Conservation (phyloP, 2,329 filamentous ascomycete species). For the Didymella keratinophila region DNA sequence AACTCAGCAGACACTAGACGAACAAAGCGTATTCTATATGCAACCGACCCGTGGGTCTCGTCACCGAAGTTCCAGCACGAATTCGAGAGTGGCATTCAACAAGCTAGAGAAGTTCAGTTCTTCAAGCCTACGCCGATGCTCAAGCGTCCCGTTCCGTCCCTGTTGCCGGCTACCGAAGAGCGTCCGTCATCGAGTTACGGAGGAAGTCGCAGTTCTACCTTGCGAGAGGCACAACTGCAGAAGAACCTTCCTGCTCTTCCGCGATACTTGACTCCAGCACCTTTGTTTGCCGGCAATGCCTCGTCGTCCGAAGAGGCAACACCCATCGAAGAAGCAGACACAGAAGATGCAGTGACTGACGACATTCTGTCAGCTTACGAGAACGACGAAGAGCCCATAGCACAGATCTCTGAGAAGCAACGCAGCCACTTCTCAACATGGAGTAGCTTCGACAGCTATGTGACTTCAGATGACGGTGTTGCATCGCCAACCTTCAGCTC, state of each 20-base stretch:
- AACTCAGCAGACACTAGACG: conserved; percentile 43
- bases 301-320: neutral
- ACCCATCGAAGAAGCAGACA: conserved; percentile 10
- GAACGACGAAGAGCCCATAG: conserved; percentile 24
- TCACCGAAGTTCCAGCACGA: conserved; percentile 34
- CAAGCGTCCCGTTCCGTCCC: conserved; percentile 25
- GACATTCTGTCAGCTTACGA: conserved; percentile 27
- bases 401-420: conserved; percentile 27
- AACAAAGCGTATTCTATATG: conserved; percentile 36
- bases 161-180: conserved; percentile 26
- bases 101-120: conserved; percentile 25
- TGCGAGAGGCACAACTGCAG: conserved; percentile 31
- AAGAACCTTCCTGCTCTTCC: conserved; percentile 45
- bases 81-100: conserved; percentile 22
- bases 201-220: conserved; percentile 21
- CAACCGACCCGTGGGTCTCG: conserved; percentile 40
- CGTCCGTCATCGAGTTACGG: conserved; percentile 45
- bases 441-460: conserved; percentile 39
- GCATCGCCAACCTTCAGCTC: conserved; percentile 47
- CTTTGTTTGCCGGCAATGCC: conserved; percentile 37
- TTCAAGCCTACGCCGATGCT: conserved; percentile 33
- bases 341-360: conserved; percentile 10
- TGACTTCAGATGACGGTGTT: conserved; percentile 34
- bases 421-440: conserved; percentile 47
- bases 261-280: conserved; percentile 40